These are phyloP conservation scores for Pythium insidiosum DNA, from an alignment of 352 stramenopile genomes.

Conservation along the genomic window DNA sequence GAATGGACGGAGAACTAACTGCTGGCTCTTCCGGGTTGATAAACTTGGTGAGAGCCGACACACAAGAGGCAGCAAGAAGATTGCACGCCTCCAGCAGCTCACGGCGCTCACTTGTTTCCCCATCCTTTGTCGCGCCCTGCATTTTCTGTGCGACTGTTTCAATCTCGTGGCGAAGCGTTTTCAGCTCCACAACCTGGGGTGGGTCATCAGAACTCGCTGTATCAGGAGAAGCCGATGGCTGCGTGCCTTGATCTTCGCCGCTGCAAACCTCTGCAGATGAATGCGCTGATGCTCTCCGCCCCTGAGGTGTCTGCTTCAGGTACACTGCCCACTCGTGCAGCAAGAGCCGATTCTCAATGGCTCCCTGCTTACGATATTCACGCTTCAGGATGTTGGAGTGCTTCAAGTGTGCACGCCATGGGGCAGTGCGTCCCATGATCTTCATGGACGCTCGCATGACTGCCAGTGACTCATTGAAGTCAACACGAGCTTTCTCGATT, in stretches of 20 bases:
- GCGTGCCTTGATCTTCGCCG: background rate
- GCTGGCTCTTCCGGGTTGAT: no score
- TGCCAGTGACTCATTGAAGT: constrained; percentile 40
- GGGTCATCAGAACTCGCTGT: constrained; percentile 26
- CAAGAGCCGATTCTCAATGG: constrained; percentile 47
- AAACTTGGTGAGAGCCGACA: constrained; percentile 55
- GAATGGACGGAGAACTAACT: no score
- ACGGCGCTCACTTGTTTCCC: constrained; percentile 12
- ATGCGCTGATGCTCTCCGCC: no score
- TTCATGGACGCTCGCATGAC: constrained; percentile 47
- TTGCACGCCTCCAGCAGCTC: constrained; percentile 56
- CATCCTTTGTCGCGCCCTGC: constrained; percentile 16
- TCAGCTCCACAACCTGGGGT: constrained; percentile 56
- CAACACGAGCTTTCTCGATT: constrained; percentile 17
- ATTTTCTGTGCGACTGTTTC: constrained; percentile 35
- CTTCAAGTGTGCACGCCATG: constrained; percentile 54
- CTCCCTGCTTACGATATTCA: constrained; percentile 39
- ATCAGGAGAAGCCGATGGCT: background rate
- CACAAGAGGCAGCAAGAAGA: constrained; percentile 47
- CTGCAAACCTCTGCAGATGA: background rate
- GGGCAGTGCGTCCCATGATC: constrained; percentile 40
- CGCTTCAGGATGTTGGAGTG: constrained; percentile 54
- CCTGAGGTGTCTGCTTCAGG: background rate
- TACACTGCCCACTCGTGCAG: constrained; percentile 52
- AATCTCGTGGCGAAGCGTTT: constrained; percentile 65